These are phyloP conservation scores for Kuraishia piskuri DNA, from an alignment of 805 yeast genomes.

Conservation along the genomic window DNA sequence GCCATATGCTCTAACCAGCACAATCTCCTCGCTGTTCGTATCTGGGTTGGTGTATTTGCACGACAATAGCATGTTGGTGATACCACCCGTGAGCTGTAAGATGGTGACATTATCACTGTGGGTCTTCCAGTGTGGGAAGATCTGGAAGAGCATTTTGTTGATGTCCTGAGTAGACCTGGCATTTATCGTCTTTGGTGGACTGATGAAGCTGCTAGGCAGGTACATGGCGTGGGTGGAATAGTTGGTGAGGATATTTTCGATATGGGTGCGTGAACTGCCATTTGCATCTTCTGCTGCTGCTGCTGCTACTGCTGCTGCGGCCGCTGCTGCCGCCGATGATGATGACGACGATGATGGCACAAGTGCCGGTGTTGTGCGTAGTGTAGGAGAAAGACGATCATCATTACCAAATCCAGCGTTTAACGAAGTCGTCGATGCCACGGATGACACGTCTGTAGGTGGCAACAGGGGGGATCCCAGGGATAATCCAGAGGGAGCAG, in stretches of 20 bases:
- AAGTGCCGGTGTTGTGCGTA: neutral
- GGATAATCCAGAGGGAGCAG: neutral
- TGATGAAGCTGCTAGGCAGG: conserved; percentile 34
- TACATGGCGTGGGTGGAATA: conserved; percentile 41
- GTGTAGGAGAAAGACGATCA: neutral
- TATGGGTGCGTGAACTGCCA: neutral
- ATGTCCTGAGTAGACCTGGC: conserved; percentile 26
- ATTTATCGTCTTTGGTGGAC: conserved; percentile 19
- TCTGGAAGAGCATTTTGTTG: conserved; percentile 26
- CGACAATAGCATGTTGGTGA: conserved; percentile 50
- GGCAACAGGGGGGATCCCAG: neutral
- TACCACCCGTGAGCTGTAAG: conserved; percentile 49
- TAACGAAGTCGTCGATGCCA: neutral
- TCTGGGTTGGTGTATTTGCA: conserved; percentile 24
- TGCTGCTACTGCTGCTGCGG: too few species aligned
- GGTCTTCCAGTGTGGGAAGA: conserved; percentile 32
- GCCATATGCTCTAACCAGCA: conserved; percentile 65
- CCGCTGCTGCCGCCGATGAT: too few species aligned
- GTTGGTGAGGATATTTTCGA: conserved; percentile 9
- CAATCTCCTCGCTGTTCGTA: conserved; percentile 22
- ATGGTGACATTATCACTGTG: conserved; percentile 22
- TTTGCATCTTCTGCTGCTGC: too few species aligned
- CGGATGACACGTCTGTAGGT: neutral
- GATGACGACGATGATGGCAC: neutral
- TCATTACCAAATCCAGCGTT: neutral